Evolutionary conservation across 2,329 filamentous ascomycete species (phyloP).

Genomic region (Colletotrichum liaoningense): DNA sequence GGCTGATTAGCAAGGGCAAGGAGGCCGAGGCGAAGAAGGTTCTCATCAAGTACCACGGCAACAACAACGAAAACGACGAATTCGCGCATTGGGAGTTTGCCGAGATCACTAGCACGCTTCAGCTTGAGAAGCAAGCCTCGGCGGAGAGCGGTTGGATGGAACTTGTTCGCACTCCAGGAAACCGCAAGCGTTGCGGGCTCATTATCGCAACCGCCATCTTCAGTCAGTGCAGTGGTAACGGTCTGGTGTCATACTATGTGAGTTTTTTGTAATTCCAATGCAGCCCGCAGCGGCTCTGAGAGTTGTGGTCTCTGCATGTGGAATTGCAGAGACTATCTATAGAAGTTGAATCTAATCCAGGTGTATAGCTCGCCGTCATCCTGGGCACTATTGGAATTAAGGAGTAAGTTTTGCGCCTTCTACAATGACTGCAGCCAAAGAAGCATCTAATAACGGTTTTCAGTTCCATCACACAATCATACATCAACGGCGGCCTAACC

Average conservation of each 20-base stretch:
- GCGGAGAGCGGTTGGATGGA: slow-evolving; percentile 49
- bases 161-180: slow-evolving; percentile 47
- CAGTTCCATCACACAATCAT: slow-evolving; percentile 23
- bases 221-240: slow-evolving; percentile 37
- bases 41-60: slow-evolving; percentile 50
- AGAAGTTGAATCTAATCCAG: no score
- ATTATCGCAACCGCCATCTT: slow-evolving; percentile 48
- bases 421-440: background rate
- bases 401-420: background rate
- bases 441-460: background rate
- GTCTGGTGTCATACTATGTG: slow-evolving; percentile 27
- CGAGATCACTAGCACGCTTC: slow-evolving; percentile 51
- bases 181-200: slow-evolving; percentile 38
- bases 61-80: slow-evolving; percentile 25
- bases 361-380: slow-evolving; percentile 1
- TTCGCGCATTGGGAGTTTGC: slow-evolving; percentile 36
- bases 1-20: slow-evolving; percentile 64
- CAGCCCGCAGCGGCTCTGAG: no score
- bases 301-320: no score
- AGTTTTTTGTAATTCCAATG: background rate
- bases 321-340: no score
- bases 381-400: slow-evolving; percentile 25
- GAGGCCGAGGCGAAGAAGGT: slow-evolving; percentile 61
- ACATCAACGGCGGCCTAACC: slow-evolving; percentile 36
- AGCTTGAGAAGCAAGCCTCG: slow-evolving; percentile 50